Conservation (phyloP, 768 basidiomycete species). For the Boletus pseudo-olivaceus region DNA sequence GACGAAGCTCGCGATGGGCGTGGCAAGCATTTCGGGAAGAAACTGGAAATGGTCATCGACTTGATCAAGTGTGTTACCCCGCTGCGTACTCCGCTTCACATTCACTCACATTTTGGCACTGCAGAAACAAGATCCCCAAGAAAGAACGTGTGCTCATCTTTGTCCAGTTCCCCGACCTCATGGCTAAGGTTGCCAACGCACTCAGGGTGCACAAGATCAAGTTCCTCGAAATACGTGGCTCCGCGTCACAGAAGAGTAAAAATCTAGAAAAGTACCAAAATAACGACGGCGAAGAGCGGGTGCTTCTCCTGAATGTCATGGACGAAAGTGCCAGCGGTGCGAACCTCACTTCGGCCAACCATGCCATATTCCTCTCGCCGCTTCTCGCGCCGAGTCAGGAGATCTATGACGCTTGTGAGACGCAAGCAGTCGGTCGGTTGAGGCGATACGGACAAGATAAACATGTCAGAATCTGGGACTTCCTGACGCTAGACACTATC, state of each 20-base stretch:
- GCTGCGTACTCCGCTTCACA: not conserved
- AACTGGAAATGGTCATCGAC: conserved; percentile 72
- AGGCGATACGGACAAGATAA: conserved; percentile 82
- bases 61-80: conserved; percentile 62
- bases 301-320: conserved; percentile 87
- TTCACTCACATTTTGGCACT: not conserved
- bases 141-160: conserved; percentile 86
- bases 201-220: conserved; percentile 66
- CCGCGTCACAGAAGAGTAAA: conserved; percentile 73
- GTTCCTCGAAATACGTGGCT: conserved; percentile 80
- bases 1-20: conserved; percentile 68
- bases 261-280: conserved; percentile 86
- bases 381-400: conserved; percentile 79
- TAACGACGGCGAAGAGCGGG: conserved; percentile 68
- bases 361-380: conserved; percentile 92
- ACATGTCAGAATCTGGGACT: conserved; percentile 77
- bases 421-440: conserved; percentile 80
- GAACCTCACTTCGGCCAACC: conserved; percentile 90
- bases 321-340: conserved; percentile 94
- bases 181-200: conserved; percentile 86
- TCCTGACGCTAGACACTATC: conserved; percentile 83
- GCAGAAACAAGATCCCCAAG: conserved; percentile 63
- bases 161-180: conserved; percentile 94
- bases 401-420: conserved; percentile 80
- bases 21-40: conserved; percentile 78